These are phyloP conservation scores for Penicillium sp. DNA, from an alignment of 2,329 filamentous ascomycete species.

Conservation along the genomic window DNA sequence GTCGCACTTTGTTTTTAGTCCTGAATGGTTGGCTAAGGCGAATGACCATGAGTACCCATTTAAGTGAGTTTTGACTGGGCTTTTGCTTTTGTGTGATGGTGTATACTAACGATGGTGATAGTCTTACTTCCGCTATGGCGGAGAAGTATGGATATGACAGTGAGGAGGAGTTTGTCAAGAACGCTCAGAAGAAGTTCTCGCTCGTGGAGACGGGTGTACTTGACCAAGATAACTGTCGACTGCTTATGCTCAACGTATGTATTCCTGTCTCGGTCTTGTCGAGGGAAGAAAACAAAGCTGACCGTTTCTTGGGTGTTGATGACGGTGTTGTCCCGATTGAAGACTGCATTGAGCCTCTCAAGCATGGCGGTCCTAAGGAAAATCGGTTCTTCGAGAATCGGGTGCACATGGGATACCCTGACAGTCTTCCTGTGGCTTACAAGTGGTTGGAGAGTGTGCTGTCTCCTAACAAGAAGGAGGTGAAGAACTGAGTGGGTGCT, in stretches of 20 bases:
- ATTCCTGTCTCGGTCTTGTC: not conserved
- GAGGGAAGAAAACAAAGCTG: not conserved
- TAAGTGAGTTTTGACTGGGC: slow-evolving; percentile 35
- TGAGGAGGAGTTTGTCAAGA: slow-evolving; percentile 56
- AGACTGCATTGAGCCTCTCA: slow-evolving; percentile 64
- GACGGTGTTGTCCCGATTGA: slow-evolving; percentile 69
- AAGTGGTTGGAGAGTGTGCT: slow-evolving; percentile 40
- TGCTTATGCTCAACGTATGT: slow-evolving; percentile 62
- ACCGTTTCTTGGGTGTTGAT: slow-evolving; percentile 52
- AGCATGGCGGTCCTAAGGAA: slow-evolving; percentile 66
- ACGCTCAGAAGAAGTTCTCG: slow-evolving; percentile 62
- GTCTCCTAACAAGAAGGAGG: slow-evolving; percentile 11
- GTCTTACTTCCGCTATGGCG: slow-evolving; percentile 56
- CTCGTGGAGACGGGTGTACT: slow-evolving; percentile 61
- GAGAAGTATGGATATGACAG: slow-evolving; percentile 62
- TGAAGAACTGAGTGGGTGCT: slow-evolving; percentile 26
- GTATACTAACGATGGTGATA: slow-evolving; percentile 23
- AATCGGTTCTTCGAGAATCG: slow-evolving; percentile 60
- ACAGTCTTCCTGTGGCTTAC: slow-evolving; percentile 41
- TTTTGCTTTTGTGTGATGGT: not conserved
- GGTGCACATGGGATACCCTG: slow-evolving; percentile 68
- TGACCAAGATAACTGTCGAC: slow-evolving; percentile 54
- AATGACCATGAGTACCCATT: slow-evolving; percentile 69
- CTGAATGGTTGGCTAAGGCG: slow-evolving; percentile 60
- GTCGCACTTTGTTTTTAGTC: slow-evolving; percentile 61